Percentiles rank a stretch among this genome's conserved stretches.
Evolutionary conservation across 768 basidiomycete species (phyloP).

Genomic region (Fomitopsis pulvina): DNA sequence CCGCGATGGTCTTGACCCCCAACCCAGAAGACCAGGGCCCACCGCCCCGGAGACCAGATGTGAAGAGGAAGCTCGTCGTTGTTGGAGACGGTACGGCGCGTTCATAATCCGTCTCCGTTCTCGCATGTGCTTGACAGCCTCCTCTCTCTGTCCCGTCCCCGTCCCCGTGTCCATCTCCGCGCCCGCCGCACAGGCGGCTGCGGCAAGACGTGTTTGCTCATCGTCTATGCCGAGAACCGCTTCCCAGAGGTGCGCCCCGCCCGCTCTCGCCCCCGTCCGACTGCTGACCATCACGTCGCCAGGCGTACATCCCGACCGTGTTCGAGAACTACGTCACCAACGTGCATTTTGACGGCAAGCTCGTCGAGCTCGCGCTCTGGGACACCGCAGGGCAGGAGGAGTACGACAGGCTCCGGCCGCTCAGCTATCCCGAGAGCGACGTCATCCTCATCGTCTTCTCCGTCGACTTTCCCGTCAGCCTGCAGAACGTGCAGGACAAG

Average conservation of each 20-base stretch:
- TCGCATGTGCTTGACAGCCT: conserved; percentile 12
- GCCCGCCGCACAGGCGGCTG: conserved; percentile 53
- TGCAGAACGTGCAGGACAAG: conserved; percentile 89
- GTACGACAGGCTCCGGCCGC: conserved; percentile 95
- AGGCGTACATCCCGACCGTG: conserved; percentile 92
- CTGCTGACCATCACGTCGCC: not conserved
- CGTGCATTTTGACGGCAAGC: conserved; percentile 79
- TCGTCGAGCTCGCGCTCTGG: conserved; percentile 94
- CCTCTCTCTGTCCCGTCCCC: not conserved
- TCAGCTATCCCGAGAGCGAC: conserved; percentile 86
- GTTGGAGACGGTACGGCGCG: conserved; percentile 70
- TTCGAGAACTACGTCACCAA: conserved; percentile 93
- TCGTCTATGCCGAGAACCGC: conserved; percentile 93
- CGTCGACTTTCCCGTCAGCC: conserved; percentile 85
- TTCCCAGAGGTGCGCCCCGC: conserved; percentile 77
- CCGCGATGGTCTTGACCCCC: not conserved
- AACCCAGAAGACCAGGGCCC: conserved; percentile 8
- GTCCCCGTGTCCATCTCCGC: not conserved
- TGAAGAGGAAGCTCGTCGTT: conserved; percentile 84
- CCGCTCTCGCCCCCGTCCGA: conserved; percentile 9
- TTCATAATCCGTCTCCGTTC: too few species aligned
- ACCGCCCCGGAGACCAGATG: conserved; percentile 53
- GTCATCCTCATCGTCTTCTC: conserved; percentile 94
- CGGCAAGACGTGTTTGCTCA: conserved; percentile 92
- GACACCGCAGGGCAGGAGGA: conserved; percentile 99